phyloP scores from a whole-genome alignment of 768 basidiomycete genomes.

The Erythrobasidium yunnanense region DNA sequence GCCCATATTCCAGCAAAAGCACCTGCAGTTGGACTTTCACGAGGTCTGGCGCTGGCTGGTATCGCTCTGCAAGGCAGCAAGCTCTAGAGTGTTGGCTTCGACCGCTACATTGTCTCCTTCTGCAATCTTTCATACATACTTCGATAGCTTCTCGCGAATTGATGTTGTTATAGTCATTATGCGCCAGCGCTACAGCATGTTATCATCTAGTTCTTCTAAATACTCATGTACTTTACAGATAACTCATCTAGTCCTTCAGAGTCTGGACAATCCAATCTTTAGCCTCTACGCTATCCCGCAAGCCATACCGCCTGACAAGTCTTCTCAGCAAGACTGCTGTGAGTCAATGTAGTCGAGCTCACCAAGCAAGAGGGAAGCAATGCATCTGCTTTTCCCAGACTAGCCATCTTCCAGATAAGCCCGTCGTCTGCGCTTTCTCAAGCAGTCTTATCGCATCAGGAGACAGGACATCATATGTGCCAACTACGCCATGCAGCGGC shows the following conservation, averaged over 20 bases:
- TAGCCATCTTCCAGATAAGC: neutral
- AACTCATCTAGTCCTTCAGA: neutral
- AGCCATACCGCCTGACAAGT: slow-evolving; percentile 6
- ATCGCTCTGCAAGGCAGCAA: neutral
- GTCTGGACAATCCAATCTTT: slow-evolving; percentile 13
- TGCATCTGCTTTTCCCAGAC: slow-evolving; percentile 7
- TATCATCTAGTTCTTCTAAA: too few relatives aligned
- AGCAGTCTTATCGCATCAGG: neutral
- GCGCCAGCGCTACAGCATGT: too few relatives aligned
- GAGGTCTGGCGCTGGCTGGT: neutral
- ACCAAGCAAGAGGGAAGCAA: slow-evolving; percentile 4
- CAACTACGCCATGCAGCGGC: neutral
- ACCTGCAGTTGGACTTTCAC: neutral
- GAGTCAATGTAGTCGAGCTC: neutral
- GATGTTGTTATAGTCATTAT: too few relatives aligned
- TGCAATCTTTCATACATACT: too few relatives aligned
- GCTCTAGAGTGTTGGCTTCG: neutral
- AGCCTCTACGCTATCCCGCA: neutral
- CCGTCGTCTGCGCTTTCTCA: neutral
- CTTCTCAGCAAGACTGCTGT: neutral
- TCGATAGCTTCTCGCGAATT: too few relatives aligned
- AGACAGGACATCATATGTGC: slow-evolving; percentile 7
- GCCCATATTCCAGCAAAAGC: neutral
- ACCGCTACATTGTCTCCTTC: neutral
- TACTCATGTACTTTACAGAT: too few relatives aligned